Conservation (phyloP, 495 filamentous ascomycete genomes). For the Stereocaulon alpinum region DNA sequence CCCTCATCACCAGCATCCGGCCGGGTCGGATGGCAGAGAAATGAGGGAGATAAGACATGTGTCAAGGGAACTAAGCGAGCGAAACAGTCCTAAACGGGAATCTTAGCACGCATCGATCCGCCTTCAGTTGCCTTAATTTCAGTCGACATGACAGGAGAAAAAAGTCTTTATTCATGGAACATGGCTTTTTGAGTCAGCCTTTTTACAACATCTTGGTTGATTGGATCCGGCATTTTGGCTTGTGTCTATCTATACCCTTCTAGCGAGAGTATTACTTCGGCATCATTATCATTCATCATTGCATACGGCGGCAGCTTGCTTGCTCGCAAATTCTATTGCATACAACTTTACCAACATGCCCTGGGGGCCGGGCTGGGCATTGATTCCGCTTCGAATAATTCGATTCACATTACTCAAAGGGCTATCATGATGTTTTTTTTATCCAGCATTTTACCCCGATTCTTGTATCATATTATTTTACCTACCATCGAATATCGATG, state of each 20-base stretch:
- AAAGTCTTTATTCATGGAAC: neutral
- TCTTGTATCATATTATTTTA: conserved; percentile 4
- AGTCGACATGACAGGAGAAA: neutral
- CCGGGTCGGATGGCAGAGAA: conserved; percentile 18
- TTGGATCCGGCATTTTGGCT: conserved; percentile 10
- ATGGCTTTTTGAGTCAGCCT: no score
- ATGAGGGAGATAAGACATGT: conserved; percentile 16
- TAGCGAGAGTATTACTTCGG: neutral
- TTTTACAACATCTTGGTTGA: no score
- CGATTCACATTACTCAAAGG: no score
- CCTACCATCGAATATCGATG: neutral
- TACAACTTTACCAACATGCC: neutral
- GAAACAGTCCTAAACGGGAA: conserved; percentile 23
- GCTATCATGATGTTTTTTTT: no score
- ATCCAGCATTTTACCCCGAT: neutral
- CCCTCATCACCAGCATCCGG: conserved; percentile 16
- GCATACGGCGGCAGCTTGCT: conserved; percentile 3
- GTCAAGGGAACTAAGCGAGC: conserved; percentile 20
- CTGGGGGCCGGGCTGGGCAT: neutral
- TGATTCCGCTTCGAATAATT: neutral
- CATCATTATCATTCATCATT: neutral
- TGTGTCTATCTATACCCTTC: conserved; percentile 5
- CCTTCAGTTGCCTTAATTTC: neutral
- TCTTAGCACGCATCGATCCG: conserved; percentile 4
- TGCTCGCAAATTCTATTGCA: neutral